Percentiles rank a stretch among this genome's conserved stretches.
Evolutionary conservation across 1,139 yeast species (phyloP).

Genomic region (Geotrichum histeridarum): DNA sequence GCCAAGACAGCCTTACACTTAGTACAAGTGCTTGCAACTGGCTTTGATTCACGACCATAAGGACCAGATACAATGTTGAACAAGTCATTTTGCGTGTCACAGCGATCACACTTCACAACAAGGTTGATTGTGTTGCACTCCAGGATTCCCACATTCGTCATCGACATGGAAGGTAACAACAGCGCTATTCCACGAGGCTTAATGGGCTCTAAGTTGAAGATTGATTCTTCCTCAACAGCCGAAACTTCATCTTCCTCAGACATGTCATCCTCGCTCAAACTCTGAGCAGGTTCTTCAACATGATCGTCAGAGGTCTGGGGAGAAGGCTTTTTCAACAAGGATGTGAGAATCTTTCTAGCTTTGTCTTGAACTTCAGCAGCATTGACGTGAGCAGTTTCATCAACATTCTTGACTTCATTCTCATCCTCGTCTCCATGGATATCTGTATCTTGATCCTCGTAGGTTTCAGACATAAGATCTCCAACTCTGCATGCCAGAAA

Average conservation of each 20-base stretch:
- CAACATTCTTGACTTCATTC: conserved; percentile 6
- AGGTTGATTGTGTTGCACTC: conserved; percentile 37
- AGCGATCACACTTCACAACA: conserved; percentile 38
- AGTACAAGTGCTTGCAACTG: conserved; percentile 33
- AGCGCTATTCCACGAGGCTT: conserved; percentile 36
- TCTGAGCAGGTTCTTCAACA: conserved; percentile 13
- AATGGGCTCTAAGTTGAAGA: conserved; percentile 3
- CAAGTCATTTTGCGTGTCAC: conserved; percentile 38
- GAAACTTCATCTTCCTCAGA: conserved; percentile 6
- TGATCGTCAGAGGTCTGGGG: conserved; percentile 5
- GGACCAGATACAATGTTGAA: conserved; percentile 36
- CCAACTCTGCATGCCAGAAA: conserved; percentile 29
- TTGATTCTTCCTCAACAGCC: conserved; percentile 10
- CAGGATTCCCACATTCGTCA: conserved; percentile 36
- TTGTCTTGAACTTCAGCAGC: conserved; percentile 23
- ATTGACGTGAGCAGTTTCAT: conserved; percentile 14
- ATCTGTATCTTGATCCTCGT: background rate
- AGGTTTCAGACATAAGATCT: conserved; percentile 23
- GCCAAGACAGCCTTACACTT: conserved; percentile 38
- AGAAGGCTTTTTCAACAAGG: conserved; percentile 6
- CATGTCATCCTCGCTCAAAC: conserved; percentile 3
- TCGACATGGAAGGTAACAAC: conserved; percentile 31
- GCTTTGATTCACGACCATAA: conserved; percentile 37
- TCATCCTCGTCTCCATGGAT: background rate
- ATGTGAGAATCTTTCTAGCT: conserved; percentile 15